Conservation (phyloP, 805 yeast species). For the Ogataea wickerhamii region DNA sequence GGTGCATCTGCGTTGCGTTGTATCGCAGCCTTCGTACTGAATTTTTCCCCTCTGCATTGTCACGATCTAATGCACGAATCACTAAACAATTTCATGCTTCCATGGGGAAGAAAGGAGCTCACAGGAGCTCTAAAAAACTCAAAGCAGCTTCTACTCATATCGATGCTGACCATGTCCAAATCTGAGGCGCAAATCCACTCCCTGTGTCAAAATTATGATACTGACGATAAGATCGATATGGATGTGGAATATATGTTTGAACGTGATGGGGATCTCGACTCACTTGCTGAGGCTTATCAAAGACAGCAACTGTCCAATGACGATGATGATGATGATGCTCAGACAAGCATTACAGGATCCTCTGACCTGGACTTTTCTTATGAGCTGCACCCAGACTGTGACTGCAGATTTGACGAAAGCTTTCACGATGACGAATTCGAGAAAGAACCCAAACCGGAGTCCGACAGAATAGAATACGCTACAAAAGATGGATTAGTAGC, state of each 20-base stretch:
- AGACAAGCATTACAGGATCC: background rate
- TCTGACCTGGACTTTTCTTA: conserved; percentile 13
- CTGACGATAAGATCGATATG: conserved; percentile 61
- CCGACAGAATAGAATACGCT: background rate
- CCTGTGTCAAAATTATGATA: conserved; percentile 54
- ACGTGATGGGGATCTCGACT: conserved; percentile 26
- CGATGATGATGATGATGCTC: conserved; percentile 19
- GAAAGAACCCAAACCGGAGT: background rate
- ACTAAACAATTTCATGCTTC: conserved; percentile 57
- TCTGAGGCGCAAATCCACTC: conserved; percentile 30
- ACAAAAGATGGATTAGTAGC: conserved; percentile 26
- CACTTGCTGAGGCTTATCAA: conserved; percentile 22
- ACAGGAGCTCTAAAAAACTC: conserved; percentile 59
- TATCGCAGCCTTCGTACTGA: conserved; percentile 57
- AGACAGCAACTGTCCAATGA: background rate
- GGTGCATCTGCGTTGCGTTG: conserved; percentile 65
- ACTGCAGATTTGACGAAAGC: conserved; percentile 33
- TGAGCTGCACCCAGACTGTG: conserved; percentile 37
- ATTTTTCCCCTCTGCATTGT: conserved; percentile 38
- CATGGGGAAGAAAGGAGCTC: conserved; percentile 59
- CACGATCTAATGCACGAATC: conserved; percentile 63
- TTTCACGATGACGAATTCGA: conserved; percentile 12
- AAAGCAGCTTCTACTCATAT: background rate
- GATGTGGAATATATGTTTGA: conserved; percentile 42
- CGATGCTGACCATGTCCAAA: background rate